These are phyloP conservation scores for Nissolia schottii DNA, from an alignment of 306 rosid species.

Conservation along the genomic window DNA sequence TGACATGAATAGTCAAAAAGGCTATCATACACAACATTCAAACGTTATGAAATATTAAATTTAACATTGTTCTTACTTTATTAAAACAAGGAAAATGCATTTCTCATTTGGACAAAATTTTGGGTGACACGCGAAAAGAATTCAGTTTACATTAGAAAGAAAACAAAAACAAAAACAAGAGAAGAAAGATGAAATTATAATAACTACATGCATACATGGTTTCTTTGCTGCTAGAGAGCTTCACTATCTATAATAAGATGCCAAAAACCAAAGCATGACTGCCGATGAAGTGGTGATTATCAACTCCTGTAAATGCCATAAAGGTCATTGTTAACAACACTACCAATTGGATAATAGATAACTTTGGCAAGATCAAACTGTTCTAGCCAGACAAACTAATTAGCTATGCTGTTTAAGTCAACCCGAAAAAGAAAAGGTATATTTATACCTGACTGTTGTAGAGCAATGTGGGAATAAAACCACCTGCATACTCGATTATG, in stretches of 20 bases:
- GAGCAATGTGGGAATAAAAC: constrained; percentile 67
- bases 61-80: not conserved
- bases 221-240: constrained; percentile 15
- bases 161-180: not conserved
- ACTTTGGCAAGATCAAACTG: constrained; percentile 3
- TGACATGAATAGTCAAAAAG: not conserved
- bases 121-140: not conserved
- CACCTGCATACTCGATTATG: constrained; percentile 68
- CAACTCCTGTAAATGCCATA: constrained; percentile 62
- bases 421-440: not conserved
- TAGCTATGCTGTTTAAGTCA: not conserved
- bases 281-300: constrained; percentile 70
- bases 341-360: not conserved
- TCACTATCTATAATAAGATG: constrained; percentile 74
- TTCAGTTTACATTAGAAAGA: not conserved
- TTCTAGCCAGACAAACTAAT: not conserved
- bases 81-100: not conserved
- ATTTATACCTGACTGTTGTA: constrained; percentile 85
- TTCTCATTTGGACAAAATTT: constrained; percentile 35
- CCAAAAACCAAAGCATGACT: constrained; percentile 61
- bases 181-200: not conserved
- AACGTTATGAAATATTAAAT: constrained; percentile 7
- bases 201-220: constrained; percentile 22
- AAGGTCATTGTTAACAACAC: constrained; percentile 13
- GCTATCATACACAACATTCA: not conserved